Evolutionary conservation across 352 stramenopile genomes (phyloP), one percentile per base, ranked within the genome.

Genomic region (Plasmopara muralis): DNA sequence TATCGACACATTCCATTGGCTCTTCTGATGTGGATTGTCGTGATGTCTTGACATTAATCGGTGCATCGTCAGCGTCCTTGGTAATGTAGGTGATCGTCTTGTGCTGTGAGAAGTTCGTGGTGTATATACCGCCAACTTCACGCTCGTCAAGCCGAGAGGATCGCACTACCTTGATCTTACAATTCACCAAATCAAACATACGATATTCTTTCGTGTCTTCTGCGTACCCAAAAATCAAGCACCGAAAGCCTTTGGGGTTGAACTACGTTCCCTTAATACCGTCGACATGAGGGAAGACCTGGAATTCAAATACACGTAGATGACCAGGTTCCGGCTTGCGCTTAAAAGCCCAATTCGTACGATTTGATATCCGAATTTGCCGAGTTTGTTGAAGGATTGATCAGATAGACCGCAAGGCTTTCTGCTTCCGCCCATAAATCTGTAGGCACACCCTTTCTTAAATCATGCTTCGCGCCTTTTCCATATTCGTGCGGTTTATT

Each of bases 401-500:
- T 10, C 9, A 44, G 5, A 12, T 44, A 44, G 9, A 44, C 15
- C n/a, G 16, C 39, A 12, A n/a, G 7, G 39, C 39, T 29, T n/a
- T n/a, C n/a, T n/a, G n/a, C n/a, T n/a, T 44, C 39, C n/a, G 5
- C 15, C 39, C 39, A 44, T 12, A 4, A 44, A 8, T 29, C 5
- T 7, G 15, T 5, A 12, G 15, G 7, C 9, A 29, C 9, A 10
- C 39, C 39, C 39, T 44, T 28, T 41, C 6, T 5, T 15, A 10
- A 5, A 41, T 7, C 12, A 41, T 15, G 12, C 6, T 41, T 10
- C 35, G 35, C 6, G 12, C 35, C 35, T 41, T 41, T 41, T 41
- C 35, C 35, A 41, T 41, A 16, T n/a, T 15, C n/a, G 39, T 44
- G 3, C 39, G 39, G 12, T 44, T 44, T n/a, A 44, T 44, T 34